Conservation (phyloP, 441 rosid species). For the Eruca vesicaria region DNA sequence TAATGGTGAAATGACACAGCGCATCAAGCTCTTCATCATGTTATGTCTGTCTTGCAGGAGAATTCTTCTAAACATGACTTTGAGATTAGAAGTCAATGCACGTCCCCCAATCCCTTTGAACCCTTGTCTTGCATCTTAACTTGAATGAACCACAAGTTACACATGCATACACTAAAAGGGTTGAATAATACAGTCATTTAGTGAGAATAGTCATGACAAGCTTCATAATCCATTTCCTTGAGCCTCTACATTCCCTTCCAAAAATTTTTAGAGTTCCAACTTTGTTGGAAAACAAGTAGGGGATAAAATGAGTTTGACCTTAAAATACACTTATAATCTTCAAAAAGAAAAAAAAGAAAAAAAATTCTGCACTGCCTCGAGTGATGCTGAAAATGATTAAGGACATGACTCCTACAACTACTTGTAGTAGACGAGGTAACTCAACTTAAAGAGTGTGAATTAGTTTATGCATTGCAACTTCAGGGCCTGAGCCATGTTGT, state of each 20-base stretch:
- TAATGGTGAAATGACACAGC: neutral
- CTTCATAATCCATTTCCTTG: slow-evolving; percentile 13
- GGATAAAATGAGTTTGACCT: slow-evolving; percentile 31
- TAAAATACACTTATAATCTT: slow-evolving; percentile 39
- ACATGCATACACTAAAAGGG: no score
- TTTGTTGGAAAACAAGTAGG: neutral
- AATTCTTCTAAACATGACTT: neutral
- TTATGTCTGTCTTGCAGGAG: neutral
- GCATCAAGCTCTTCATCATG: neutral
- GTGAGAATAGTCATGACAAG: no score
- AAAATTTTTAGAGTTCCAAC: neutral
- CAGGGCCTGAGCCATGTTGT: slow-evolving; percentile 32
- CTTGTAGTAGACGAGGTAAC: slow-evolving; percentile 58
- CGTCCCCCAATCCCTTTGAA: no score
- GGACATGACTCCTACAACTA: slow-evolving; percentile 17
- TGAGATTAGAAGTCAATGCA: neutral
- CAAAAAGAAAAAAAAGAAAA: no score
- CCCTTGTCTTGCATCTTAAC: no score
- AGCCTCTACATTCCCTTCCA: slow-evolving; percentile 16
- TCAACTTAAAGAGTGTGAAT: slow-evolving; percentile 30
- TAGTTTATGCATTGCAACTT: slow-evolving; percentile 37
- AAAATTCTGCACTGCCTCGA: slow-evolving; percentile 50
- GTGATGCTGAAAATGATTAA: slow-evolving; percentile 29
- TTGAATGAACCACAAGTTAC: no score
- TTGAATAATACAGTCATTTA: no score